phyloP scores from a whole-genome alignment of 805 yeast genomes.

The Candida verbasci region DNA sequence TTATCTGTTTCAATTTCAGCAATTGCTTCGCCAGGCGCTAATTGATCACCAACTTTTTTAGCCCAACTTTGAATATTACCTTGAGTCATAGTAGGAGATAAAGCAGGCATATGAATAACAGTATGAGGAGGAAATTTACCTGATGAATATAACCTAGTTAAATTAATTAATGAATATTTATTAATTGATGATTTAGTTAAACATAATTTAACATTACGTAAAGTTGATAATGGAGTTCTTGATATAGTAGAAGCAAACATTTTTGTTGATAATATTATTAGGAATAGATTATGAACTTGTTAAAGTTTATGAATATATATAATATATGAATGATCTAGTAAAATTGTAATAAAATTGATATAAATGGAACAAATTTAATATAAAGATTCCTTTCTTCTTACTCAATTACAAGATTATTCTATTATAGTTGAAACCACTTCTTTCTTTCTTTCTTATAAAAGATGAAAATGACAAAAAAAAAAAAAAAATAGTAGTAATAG shows the following conservation, averaged over 20 bases:
- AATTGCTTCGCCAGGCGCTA: slow-evolving; percentile 87
- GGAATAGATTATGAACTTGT: too few relatives aligned
- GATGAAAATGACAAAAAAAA: too few relatives aligned
- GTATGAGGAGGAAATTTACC: slow-evolving; percentile 72
- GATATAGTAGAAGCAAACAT: slow-evolving; percentile 3
- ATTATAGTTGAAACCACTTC: too few relatives aligned
- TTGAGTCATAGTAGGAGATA: slow-evolving; percentile 99
- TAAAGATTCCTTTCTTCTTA: too few relatives aligned
- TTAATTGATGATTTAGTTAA: slow-evolving; percentile 11
- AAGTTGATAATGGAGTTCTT: neutral
- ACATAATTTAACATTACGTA: neutral
- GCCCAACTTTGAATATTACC: slow-evolving; percentile 91
- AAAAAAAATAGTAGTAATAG: too few relatives aligned
- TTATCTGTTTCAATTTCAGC: slow-evolving; percentile 98
- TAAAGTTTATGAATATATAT: too few relatives aligned
- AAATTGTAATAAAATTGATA: too few relatives aligned
- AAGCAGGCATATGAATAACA: slow-evolving; percentile 95
- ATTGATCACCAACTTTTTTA: slow-evolving; percentile 82
- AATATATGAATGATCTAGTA: too few relatives aligned
- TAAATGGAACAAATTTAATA: too few relatives aligned
- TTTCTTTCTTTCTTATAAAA: too few relatives aligned
- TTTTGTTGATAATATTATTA: too few relatives aligned
- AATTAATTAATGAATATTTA: slow-evolving; percentile 14
- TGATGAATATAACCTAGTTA: slow-evolving; percentile 40
- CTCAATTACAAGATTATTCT: too few relatives aligned